These are phyloP conservation scores for Coniferiporia weirii DNA, from an alignment of 1,284 basidiomycete genomes.

Conservation along the genomic window DNA sequence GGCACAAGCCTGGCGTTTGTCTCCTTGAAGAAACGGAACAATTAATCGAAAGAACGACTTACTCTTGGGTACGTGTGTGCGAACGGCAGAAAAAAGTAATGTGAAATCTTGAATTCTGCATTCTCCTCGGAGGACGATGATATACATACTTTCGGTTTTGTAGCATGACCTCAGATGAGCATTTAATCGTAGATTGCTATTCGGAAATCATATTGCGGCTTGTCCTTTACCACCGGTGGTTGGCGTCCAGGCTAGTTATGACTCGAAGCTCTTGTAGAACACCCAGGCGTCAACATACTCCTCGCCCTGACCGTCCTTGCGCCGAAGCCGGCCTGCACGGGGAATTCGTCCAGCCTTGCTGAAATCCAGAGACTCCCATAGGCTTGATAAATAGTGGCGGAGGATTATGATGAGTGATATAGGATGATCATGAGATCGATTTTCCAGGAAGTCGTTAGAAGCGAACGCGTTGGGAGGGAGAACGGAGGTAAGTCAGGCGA, in stretches of 20 bases:
- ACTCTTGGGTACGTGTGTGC: too few species aligned
- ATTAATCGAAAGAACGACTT: too few species aligned
- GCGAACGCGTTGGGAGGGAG: neutral
- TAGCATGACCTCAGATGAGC: too few species aligned
- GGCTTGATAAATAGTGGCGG: conserved; percentile 26
- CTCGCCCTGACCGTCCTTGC: conserved; percentile 62
- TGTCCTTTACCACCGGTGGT: too few species aligned
- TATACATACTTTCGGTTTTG: too few species aligned
- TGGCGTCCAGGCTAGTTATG: neutral
- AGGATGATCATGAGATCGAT: neutral
- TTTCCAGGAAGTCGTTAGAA: neutral
- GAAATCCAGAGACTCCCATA: conserved; percentile 89
- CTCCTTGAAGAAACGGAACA: too few species aligned
- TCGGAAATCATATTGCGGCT: too few species aligned
- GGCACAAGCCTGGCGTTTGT: too few species aligned
- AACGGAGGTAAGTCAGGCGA: neutral
- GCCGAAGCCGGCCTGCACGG: conserved; percentile 73
- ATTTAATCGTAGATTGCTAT: too few species aligned
- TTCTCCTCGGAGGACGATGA: too few species aligned
- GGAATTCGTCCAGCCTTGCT: conserved; percentile 80
- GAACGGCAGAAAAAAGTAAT: too few species aligned
- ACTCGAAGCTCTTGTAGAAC: conserved; percentile 73
- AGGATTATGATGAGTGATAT: neutral
- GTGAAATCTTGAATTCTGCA: too few species aligned
- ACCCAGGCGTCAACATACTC: conserved; percentile 88